phyloP scores from a whole-genome alignment of 768 basidiomycete genomes.

The Lactarius hengduanensis region DNA sequence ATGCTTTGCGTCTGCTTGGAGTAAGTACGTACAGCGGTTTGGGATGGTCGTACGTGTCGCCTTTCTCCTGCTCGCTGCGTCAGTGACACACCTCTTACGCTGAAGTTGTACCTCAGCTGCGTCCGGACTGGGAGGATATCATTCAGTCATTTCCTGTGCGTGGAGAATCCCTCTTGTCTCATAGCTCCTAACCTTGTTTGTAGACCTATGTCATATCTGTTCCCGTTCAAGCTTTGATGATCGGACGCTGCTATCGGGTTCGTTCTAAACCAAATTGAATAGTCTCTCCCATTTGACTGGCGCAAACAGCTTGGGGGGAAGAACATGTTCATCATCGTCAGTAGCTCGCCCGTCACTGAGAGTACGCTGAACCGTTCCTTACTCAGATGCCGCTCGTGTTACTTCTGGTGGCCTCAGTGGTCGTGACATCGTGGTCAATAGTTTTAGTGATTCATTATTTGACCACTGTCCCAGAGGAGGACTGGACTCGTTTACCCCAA shows the following conservation, averaged over 20 bases:
- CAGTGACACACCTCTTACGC: neutral
- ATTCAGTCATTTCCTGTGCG: conserved; percentile 5
- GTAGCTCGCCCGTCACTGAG: neutral
- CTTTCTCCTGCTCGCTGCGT: neutral
- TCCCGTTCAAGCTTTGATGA: conserved; percentile 18
- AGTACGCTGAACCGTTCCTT: neutral
- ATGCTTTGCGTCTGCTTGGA: conserved; percentile 2
- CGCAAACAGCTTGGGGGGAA: conserved; percentile 5
- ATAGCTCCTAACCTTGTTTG: neutral
- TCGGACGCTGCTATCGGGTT: conserved; percentile 21
- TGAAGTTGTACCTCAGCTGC: neutral
- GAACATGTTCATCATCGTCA: conserved; percentile 16
- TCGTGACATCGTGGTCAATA: neutral
- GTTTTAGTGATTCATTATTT: neutral
- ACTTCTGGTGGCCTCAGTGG: conserved; percentile 12
- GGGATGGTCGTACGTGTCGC: conserved; percentile 2
- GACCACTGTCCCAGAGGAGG: too few relatives aligned
- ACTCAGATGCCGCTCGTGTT: conserved; percentile 5
- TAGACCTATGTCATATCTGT: conserved; percentile 7
- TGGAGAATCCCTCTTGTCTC: neutral
- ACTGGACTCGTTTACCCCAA: neutral
- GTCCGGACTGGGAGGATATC: conserved; percentile 1
- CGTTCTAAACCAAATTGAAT: neutral
- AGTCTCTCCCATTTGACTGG: neutral
- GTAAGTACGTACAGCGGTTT: conserved; percentile 5